Conservation (phyloP, 805 yeast species). For the Metschnikowia reukaufii region DNA sequence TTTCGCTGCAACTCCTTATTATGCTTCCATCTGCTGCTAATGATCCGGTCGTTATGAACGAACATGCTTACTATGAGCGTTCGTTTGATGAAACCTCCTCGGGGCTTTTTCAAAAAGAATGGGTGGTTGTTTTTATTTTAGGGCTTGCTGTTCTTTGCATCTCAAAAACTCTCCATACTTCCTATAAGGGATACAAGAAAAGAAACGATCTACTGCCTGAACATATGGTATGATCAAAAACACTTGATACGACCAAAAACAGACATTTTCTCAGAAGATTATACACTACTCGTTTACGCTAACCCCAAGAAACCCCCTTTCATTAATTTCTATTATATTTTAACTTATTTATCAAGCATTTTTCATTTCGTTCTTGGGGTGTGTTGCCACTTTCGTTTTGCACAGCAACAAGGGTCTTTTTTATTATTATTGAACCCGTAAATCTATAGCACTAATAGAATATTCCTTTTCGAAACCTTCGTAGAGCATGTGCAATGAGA, state of each 20-base stretch:
- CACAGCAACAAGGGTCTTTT: no score
- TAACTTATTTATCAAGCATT: background rate
- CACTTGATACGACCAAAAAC: no score
- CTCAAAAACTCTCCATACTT: background rate
- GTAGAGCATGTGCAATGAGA: no score
- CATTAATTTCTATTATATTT: background rate
- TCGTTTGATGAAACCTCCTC: background rate
- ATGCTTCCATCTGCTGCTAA: slow-evolving; percentile 17
- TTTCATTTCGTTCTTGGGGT: background rate
- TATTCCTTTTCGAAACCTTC: no score
- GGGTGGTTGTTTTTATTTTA: background rate
- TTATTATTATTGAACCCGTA: no score
- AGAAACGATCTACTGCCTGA: background rate
- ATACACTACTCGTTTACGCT: no score
- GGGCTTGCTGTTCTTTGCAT: slow-evolving; percentile 1
- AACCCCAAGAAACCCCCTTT: no score
- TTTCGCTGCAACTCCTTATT: background rate
- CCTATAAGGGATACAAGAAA: background rate
- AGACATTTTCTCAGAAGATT: no score
- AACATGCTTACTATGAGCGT: slow-evolving; percentile 19
- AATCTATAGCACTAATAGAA: no score
- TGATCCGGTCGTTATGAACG: slow-evolving; percentile 15
- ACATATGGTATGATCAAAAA: background rate
- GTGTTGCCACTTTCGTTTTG: background rate
- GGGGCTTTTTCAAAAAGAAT: background rate